These are phyloP conservation scores for Syncephalastrum monosporum DNA, from an alignment of 371 early-diverging fungal genomes.

Conservation along the genomic window DNA sequence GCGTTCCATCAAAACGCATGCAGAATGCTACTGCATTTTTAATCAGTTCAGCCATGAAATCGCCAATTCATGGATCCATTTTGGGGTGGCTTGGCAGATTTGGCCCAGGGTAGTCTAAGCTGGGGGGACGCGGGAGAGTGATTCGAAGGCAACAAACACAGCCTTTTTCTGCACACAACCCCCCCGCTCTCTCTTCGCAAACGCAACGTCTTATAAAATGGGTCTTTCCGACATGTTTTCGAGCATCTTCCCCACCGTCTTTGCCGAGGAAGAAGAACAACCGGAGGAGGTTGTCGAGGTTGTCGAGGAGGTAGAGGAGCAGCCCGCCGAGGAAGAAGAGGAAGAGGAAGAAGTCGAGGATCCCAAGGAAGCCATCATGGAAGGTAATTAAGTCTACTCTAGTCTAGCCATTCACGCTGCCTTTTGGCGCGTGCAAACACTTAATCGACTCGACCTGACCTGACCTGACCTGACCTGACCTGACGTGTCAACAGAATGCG, in stretches of 20 bases:
- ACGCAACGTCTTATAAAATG: constrained; percentile 18
- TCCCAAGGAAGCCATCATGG: constrained; percentile 48
- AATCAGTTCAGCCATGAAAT: neutral
- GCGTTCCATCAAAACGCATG: too few species aligned
- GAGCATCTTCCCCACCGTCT: constrained; percentile 49
- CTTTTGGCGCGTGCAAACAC: too few species aligned
- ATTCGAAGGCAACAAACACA: neutral
- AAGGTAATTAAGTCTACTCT: constrained; percentile 31
- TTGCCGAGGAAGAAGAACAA: constrained; percentile 33
- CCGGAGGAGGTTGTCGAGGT: constrained; percentile 9
- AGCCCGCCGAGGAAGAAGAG: constrained; percentile 24
- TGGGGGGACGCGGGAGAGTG: neutral
- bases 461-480: too few species aligned
- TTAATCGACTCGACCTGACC: too few species aligned
- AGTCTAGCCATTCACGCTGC: neutral
- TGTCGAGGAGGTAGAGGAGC: constrained; percentile 23
- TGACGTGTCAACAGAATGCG: constrained; percentile 30
- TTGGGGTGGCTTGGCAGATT: neutral
- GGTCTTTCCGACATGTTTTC: constrained; percentile 52
- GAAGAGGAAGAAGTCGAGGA: constrained; percentile 32
- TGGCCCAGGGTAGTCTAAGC: neutral
- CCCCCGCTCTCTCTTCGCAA: too few species aligned
- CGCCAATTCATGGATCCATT: neutral
- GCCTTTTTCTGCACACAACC: constrained; percentile 1
- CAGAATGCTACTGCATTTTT: too few species aligned